These are phyloP conservation scores for Ploettnerulaceae sp. DNA, from an alignment of 2,329 filamentous ascomycete species.

Conservation along the genomic window DNA sequence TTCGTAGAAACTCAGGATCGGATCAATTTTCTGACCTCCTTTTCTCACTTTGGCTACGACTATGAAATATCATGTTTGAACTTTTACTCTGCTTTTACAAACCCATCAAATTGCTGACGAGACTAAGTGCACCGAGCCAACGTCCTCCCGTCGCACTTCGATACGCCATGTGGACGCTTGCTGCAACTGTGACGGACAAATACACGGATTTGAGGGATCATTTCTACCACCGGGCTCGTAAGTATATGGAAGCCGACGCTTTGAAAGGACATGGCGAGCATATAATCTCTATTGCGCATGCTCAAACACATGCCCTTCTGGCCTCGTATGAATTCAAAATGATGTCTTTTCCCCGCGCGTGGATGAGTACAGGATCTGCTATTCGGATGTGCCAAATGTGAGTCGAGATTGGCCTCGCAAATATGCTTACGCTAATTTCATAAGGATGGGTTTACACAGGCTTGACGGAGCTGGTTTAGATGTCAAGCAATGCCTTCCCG, in stretches of 20 bases:
- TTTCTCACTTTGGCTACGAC: background rate
- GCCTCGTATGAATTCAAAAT: conserved; percentile 89
- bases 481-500: conserved; percentile 85
- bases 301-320: conserved; percentile 77
- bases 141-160: conserved; percentile 82
- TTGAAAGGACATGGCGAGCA: conserved; percentile 88
- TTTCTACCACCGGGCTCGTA: conserved; percentile 84
- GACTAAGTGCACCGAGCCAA: conserved; percentile 64
- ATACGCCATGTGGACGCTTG: conserved; percentile 94
- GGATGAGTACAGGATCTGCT: conserved; percentile 83
- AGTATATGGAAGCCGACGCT: conserved; percentile 85
- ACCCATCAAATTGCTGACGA: conserved; percentile 16
- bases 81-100: no score
- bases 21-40: background rate
- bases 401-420: conserved; percentile 41
- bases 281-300: conserved; percentile 80
- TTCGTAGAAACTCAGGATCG: no score
- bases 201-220: conserved; percentile 75
- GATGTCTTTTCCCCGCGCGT: conserved; percentile 95
- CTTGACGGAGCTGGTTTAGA: conserved; percentile 78
- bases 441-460: conserved; percentile 87
- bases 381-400: conserved; percentile 81
- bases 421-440: conserved; percentile 43
- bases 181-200: conserved; percentile 80
- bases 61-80: no score